phyloP scores from a whole-genome alignment of 2,329 filamentous ascomycete species.

The Penicillium sumatraense region DNA sequence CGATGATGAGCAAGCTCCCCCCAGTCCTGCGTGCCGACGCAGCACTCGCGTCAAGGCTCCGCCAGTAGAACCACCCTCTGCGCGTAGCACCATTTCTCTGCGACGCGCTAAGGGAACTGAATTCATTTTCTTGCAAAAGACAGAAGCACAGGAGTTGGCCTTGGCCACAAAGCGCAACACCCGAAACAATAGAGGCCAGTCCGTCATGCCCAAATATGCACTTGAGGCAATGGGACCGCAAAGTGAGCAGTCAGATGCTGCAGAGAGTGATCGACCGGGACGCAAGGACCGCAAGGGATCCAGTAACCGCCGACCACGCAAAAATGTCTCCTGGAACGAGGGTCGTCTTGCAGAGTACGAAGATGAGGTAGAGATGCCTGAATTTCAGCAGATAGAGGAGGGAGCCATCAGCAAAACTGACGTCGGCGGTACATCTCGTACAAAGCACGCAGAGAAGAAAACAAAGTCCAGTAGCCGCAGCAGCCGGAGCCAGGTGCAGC shows the following conservation, averaged over 20 bases:
- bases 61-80: conserved; percentile 27
- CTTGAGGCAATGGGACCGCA: conserved; percentile 32
- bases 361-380: conserved; percentile 25
- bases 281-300: conserved; percentile 4
- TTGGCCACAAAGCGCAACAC: conserved; percentile 50
- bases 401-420: conserved; percentile 24
- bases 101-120: conserved; percentile 51
- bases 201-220: conserved; percentile 37
- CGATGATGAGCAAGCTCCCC: conserved; percentile 22
- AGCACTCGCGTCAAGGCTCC: conserved; percentile 40
- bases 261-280: conserved; percentile 10
- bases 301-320: conserved; percentile 19
- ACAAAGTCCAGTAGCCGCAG: conserved; percentile 28
- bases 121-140: conserved; percentile 48
- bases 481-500: conserved; percentile 27
- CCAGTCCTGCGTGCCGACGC: conserved; percentile 38
- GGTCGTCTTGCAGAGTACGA: conserved; percentile 42
- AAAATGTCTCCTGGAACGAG: conserved; percentile 45
- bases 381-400: conserved; percentile 17
- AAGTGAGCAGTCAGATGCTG: neutral
- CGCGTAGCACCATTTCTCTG: conserved; percentile 46
- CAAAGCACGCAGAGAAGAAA: conserved; percentile 28
- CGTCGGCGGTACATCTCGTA: conserved; percentile 19
- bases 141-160: conserved; percentile 48
- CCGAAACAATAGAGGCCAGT: conserved; percentile 45